These are phyloP conservation scores for Fulvia fulva DNA, from an alignment of 2,329 filamentous ascomycete species.

Conservation along the genomic window DNA sequence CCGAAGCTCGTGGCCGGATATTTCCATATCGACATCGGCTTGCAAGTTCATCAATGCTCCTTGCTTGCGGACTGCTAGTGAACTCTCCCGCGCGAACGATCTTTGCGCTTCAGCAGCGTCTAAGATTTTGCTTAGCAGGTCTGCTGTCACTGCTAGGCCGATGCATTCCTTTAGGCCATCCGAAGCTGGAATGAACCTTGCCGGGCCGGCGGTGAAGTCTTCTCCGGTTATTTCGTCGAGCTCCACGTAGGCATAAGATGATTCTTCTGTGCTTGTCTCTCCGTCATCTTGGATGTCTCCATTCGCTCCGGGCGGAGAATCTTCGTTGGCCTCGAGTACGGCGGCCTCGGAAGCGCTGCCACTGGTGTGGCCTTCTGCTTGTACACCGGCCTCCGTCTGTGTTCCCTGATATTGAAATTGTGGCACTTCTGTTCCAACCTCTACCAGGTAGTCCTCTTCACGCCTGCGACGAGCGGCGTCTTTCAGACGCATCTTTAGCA, in stretches of 20 bases:
- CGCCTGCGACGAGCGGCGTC: too few relatives aligned
- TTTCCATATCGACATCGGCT: slow-evolving; percentile 2
- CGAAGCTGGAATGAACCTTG: slow-evolving; percentile 9
- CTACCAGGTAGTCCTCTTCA: too few relatives aligned
- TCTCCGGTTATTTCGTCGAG: slow-evolving; percentile 3
- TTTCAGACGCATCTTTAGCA: too few relatives aligned
- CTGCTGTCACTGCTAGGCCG: slow-evolving; percentile 13
- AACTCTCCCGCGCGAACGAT: slow-evolving; percentile 1
- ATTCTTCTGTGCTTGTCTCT: background rate
- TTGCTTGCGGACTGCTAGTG: background rate
- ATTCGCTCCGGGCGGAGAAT: background rate
- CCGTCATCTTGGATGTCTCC: background rate
- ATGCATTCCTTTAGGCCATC: slow-evolving; percentile 17
- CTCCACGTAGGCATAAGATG: background rate
- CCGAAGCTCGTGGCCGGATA: slow-evolving; percentile 5
- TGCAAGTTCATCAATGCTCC: slow-evolving; percentile 3
- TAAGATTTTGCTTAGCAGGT: slow-evolving; percentile 9
- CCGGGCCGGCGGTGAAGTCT: slow-evolving; percentile 17
- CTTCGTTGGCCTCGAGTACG: background rate
- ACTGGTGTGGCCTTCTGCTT: background rate
- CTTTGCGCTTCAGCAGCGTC: slow-evolving; percentile 7
- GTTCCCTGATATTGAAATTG: background rate
- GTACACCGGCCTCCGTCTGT: background rate
- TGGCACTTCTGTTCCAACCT: too few relatives aligned
- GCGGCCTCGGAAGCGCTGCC: background rate